A percentile compares a stretch with the other conserved stretches of the same genome.
Conservation (phyloP, 1,139 yeast genomes). For the Diutina sp. region DNA sequence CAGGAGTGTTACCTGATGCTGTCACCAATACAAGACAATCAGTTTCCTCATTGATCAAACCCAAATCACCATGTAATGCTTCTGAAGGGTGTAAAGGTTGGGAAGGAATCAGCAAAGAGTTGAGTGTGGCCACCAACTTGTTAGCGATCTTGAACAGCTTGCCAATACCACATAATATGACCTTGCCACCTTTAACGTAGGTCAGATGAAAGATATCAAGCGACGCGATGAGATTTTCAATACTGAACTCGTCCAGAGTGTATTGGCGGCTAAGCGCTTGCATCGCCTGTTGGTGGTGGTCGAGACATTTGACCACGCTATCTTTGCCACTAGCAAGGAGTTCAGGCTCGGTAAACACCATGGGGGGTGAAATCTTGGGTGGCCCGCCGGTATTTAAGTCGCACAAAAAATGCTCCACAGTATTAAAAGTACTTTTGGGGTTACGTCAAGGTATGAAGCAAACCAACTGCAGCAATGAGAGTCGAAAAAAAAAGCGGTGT, state of each 20-base stretch:
- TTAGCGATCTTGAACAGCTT: conserved; percentile 70
- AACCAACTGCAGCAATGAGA: not conserved
- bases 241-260: conserved; percentile 26
- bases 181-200: conserved; percentile 41
- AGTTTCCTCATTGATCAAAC: conserved; percentile 40
- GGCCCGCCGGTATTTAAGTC: not conserved
- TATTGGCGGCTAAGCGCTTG: conserved; percentile 17
- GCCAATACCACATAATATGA: conserved; percentile 74
- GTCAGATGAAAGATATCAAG: conserved; percentile 40
- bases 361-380: not conserved
- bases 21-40: conserved; percentile 62
- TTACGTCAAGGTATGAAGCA: not conserved
- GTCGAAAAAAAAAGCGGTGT: not conserved
- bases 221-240: conserved; percentile 35
- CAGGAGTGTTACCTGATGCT: conserved; percentile 80
- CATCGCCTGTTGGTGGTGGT: conserved; percentile 14
- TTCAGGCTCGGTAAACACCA: not conserved
- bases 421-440: not conserved
- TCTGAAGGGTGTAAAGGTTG: conserved; percentile 69
- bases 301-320: not conserved
- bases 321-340: not conserved
- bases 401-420: not conserved
- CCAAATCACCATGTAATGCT: conserved; percentile 86
- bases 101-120: conserved; percentile 63
- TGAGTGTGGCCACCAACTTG: conserved; percentile 71